phyloP scores from a whole-genome alignment of 225 moss, liverwort and hornwort species.

The Climacium dendroides region DNA sequence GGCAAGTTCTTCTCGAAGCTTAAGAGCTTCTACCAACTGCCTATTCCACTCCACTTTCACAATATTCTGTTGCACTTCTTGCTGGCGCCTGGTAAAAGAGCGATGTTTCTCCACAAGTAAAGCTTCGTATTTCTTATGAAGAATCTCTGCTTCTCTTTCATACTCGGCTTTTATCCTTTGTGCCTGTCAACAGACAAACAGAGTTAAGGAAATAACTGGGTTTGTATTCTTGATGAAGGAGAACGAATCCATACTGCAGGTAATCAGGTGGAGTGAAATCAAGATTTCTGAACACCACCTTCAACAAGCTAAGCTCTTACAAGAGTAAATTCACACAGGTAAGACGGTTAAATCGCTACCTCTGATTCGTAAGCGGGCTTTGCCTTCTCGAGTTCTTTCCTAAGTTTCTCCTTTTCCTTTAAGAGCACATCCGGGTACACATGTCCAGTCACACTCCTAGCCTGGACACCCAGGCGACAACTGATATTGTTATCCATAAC shows the following conservation, averaged over 20 bases:
- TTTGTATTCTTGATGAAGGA: not conserved
- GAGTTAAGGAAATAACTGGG: too few species aligned
- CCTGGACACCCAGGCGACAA: conserved; percentile 9
- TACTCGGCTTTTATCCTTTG: conserved; percentile 45
- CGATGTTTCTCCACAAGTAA: conserved; percentile 38
- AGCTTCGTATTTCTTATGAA: conserved; percentile 37
- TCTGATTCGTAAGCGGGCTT: conserved; percentile 25
- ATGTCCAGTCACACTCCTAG: not conserved
- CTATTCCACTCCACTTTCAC: conserved; percentile 37
- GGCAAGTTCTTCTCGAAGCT: conserved; percentile 24
- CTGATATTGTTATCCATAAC: not conserved
- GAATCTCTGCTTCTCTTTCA: conserved; percentile 36
- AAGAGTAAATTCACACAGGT: not conserved
- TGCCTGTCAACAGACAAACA: conserved; percentile 20
- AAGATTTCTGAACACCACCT: not conserved
- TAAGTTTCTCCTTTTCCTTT: conserved; percentile 42
- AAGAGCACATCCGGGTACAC: conserved; percentile 20
- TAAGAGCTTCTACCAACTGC: conserved; percentile 34
- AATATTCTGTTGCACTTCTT: conserved; percentile 23
- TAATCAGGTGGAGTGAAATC: not conserved
- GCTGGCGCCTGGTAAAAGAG: conserved; percentile 9
- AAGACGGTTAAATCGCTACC: conserved; percentile 1
- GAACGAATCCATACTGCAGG: not conserved
- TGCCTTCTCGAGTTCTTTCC: conserved; percentile 21
- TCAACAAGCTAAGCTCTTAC: not conserved